Evolutionary conservation across 2,329 filamentous ascomycete species (phyloP), one percentile per base, ranked within the genome.

Genomic region (Exophiala sp.): DNA sequence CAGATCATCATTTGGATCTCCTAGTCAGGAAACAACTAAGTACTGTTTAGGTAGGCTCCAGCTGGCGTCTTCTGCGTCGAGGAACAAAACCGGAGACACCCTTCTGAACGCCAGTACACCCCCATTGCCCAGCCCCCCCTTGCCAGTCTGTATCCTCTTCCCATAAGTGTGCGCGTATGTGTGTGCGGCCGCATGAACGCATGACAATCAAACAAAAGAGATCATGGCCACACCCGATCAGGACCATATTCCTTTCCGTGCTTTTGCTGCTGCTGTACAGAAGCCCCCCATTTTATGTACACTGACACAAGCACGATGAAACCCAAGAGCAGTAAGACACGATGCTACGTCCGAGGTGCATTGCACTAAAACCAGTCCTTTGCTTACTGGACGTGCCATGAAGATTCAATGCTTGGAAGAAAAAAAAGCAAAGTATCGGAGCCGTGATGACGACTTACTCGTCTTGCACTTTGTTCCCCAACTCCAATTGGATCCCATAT

Each of bases 261-360:
- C 46, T 55, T 46, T 47, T 49, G 43, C 40, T 57, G 52, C 39
- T 55, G 54, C 54, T 57, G 54, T 57, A 57, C 54, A 57, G 37
- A 45, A 46, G 10, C 24, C 29, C 34, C 48, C 50, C 37, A 38
- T 51, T 52, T 49, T 57, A 54, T 57, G 54, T 57, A 57, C 54
- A 57, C 24, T 37, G 38, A 43, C 41, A 52, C 43, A 50, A 30
- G 21, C 19, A 22, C n/a, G 43, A 35, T 24, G 41, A 43, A 34
- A 30, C 37, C 22, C 29, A 29, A 48, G 32, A 34, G n/a, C 14
- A 8, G 16, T 37, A 30, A 46, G n/a, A 34, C 34, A 48, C 19
- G 44, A 44, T 42, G 22, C 14, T 18, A 19, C 14, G 13, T 3
- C 16, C 6, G 19, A 37, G 34, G 5, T 37, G 6, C 29, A 32